These are phyloP conservation scores for Brassica juncea DNA, from an alignment of 345 rosid species.

Conservation along the genomic window DNA sequence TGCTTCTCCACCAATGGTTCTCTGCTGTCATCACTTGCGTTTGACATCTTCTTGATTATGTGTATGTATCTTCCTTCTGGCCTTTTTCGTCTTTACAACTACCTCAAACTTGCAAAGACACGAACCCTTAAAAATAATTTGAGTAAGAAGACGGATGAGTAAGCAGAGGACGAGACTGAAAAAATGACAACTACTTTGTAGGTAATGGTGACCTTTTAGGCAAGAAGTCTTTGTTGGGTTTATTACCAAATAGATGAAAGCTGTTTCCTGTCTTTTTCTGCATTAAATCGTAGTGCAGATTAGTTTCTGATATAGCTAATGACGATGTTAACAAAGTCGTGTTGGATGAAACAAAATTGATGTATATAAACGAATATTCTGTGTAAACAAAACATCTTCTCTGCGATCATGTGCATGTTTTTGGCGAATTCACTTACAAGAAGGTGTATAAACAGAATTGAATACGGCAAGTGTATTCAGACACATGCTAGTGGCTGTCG, in stretches of 20 bases:
- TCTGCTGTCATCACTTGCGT: slow-evolving; percentile 28
- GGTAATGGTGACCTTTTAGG: slow-evolving; percentile 20
- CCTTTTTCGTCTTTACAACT: background rate
- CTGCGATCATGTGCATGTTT: background rate
- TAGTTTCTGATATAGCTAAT: slow-evolving; percentile 11
- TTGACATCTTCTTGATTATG: slow-evolving; percentile 26
- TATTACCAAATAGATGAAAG: slow-evolving; percentile 27
- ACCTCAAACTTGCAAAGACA: slow-evolving; percentile 33
- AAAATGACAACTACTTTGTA: background rate
- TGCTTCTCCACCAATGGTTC: slow-evolving; percentile 37
- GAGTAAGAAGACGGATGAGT: slow-evolving; percentile 28
- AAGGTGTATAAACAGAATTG: slow-evolving; percentile 3
- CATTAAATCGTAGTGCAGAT: background rate
- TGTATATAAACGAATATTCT: slow-evolving; percentile 23
- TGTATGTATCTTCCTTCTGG: slow-evolving; percentile 3
- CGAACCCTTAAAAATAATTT: slow-evolving; percentile 33
- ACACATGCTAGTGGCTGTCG: slow-evolving; percentile 21
- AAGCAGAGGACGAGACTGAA: slow-evolving; percentile 16
- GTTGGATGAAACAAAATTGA: slow-evolving; percentile 8
- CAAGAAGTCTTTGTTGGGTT: slow-evolving; percentile 26
- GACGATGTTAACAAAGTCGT: slow-evolving; percentile 8
- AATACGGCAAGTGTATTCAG: slow-evolving; percentile 16
- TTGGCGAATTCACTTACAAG: background rate
- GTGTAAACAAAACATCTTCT: background rate
- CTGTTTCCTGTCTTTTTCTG: slow-evolving; percentile 28